Base-by-base conservation (phyloP, 345 rosid species). In the Viola odorata region DNA sequence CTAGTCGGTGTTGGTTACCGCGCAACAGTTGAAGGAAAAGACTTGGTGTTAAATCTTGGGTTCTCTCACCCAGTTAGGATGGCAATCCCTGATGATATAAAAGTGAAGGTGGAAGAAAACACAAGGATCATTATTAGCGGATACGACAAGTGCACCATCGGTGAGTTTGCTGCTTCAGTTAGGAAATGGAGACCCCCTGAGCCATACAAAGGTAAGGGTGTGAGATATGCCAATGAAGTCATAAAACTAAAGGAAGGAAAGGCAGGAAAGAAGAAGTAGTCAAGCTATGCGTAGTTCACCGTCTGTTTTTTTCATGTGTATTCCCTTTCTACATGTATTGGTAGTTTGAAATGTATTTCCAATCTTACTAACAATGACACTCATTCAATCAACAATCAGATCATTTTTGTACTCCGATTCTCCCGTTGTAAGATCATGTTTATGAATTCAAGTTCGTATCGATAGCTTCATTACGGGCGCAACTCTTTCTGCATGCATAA, bases 181-280 rank as follows among this genome's bases (percentile, higher is more conserved):
- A 77, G 96, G 82, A 88, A 82, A 69, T 94, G 96, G 96, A 87
- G 97, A 56, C 97, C 99, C 6, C 96, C 99, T 0, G 96, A 94
- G 69, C 99, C 99, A 8, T 94, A 94, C 73, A 94, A 90, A 71
- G 97, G 97, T 54, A 94, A 94, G 76, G 99, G 99, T 54, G 91
- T 88, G 60, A 94, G 84, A 70, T 94, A 94, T 66, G 88, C 80
- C 0, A 83, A 90, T 64, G 99, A 94, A 80, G 63, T 85, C 51
- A 67, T 86, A 50, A 68, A 88, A 67, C 74, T 91, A 74, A 94
- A 94, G 80, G 99, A 88, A 72, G 96, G 99, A 3, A 94, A 94
- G 80, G 96, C 99, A 23, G 97, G 95, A 58, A 94, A 94, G 84
- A 94, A 89, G 84, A 87, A 90, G 85, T 87, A 75, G 73, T 66